phyloP scores from a whole-genome alignment of 2,329 filamentous ascomycete genomes.

The Alternaria sp. region DNA sequence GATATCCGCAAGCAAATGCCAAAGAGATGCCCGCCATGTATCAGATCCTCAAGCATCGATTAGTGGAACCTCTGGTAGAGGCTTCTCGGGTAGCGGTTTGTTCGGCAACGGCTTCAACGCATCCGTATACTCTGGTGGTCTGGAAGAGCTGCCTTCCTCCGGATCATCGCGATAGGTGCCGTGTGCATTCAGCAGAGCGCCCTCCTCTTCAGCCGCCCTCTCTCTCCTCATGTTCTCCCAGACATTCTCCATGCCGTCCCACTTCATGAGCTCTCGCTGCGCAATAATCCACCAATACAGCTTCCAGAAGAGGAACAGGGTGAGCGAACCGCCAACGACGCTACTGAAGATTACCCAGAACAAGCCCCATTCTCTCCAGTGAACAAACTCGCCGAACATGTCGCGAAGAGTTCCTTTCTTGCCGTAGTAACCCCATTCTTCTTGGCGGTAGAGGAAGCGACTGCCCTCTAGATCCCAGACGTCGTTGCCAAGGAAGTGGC shows the following conservation, averaged over 20 bases:
- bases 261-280: conserved; percentile 42
- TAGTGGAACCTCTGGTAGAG: conserved; percentile 46
- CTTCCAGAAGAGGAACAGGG: conserved; percentile 31
- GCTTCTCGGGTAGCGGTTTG: conserved; percentile 49
- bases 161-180: conserved; percentile 39
- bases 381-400: conserved; percentile 34
- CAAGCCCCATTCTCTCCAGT: conserved; percentile 38
- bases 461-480: conserved; percentile 36
- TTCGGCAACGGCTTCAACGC: conserved; percentile 37
- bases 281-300: conserved; percentile 31
- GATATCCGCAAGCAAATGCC: neutral
- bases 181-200: conserved; percentile 26
- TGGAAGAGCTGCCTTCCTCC: conserved; percentile 25
- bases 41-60: conserved; percentile 36
- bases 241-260: conserved; percentile 48
- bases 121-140: conserved; percentile 14
- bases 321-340: conserved; percentile 29
- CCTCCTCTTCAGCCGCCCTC: conserved; percentile 35
- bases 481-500: conserved; percentile 42
- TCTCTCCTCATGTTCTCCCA: conserved; percentile 43
- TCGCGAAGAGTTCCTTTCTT: conserved; percentile 44
- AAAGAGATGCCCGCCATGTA: neutral
- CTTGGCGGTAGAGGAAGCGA: conserved; percentile 35
- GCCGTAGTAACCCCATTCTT: conserved; percentile 45
- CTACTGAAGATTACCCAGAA: conserved; percentile 35